These are phyloP conservation scores for Pseudogymnoascus sp. DNA, from an alignment of 2,329 filamentous ascomycete genomes.

Conservation along the genomic window DNA sequence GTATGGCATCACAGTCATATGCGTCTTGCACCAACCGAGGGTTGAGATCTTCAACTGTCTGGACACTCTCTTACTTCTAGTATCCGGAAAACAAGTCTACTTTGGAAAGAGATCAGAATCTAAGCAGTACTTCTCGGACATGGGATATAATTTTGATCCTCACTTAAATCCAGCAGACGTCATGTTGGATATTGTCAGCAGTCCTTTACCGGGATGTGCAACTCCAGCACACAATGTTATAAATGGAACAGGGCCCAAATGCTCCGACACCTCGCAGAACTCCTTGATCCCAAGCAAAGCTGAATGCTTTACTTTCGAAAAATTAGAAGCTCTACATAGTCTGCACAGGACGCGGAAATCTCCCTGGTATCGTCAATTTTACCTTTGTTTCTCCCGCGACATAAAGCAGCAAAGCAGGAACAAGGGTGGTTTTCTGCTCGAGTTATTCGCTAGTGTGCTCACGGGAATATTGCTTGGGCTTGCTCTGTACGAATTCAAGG, in stretches of 20 bases:
- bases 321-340: not conserved
- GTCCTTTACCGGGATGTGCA: not conserved
- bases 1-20: conserved; percentile 48
- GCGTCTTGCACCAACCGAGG: conserved; percentile 53
- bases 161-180: conserved; percentile 48
- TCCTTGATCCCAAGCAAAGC: not conserved
- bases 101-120: conserved; percentile 39
- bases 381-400: not conserved
- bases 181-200: conserved; percentile 49
- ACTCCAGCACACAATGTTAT: not conserved
- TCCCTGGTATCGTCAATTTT: not conserved
- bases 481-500: not conserved
- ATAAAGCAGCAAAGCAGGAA: not conserved
- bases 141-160: conserved; percentile 43
- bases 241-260: not conserved
- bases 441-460: not conserved
- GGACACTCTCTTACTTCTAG: conserved; percentile 48
- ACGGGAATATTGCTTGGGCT: not conserved
- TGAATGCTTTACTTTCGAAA: not conserved
- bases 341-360: not conserved
- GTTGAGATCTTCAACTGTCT: conserved; percentile 51
- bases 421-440: not conserved
- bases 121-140: conserved; percentile 41
- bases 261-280: not conserved
- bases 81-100: conserved; percentile 48